Conservation (phyloP, 2,329 filamentous ascomycete species). For the Byssothecium circinans region DNA sequence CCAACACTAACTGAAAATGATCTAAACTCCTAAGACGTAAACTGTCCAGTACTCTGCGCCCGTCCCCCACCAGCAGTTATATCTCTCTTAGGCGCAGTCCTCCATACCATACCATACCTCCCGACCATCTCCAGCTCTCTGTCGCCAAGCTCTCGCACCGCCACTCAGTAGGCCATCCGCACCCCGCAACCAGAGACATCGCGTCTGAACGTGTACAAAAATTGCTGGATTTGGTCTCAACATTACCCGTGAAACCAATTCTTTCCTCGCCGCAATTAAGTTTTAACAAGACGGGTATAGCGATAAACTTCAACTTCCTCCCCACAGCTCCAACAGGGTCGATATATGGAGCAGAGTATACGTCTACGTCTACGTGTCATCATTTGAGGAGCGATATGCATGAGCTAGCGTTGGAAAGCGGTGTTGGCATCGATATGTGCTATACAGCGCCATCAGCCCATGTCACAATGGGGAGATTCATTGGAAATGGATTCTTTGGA, state of each 20-base stretch:
- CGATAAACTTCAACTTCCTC: slow-evolving; percentile 17
- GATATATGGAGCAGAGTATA: neutral
- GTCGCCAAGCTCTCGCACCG: slow-evolving; percentile 18
- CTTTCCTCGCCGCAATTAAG: slow-evolving; percentile 11
- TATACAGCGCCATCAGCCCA: slow-evolving; percentile 18
- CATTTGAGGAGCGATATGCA: slow-evolving; percentile 17
- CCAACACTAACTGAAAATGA: neutral
- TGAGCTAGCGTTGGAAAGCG: slow-evolving; percentile 13
- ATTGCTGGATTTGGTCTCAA: slow-evolving; percentile 11
- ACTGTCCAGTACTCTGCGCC: neutral
- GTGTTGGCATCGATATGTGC: slow-evolving; percentile 16
- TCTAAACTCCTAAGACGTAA: neutral
- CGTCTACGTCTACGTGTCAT: slow-evolving; percentile 19
- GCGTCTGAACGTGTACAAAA: slow-evolving; percentile 8
- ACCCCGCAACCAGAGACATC: slow-evolving; percentile 5
- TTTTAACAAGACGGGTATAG: slow-evolving; percentile 18
- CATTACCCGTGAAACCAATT: slow-evolving; percentile 3
- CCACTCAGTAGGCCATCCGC: slow-evolving; percentile 11
- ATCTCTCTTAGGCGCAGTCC: neutral
- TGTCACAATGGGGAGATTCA: slow-evolving; percentile 12
- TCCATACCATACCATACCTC: slow-evolving; percentile 14
- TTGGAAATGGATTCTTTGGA: slow-evolving; percentile 14
- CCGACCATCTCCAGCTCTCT: slow-evolving; percentile 12
- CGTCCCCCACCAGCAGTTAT: too few species aligned
- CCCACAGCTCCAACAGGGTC: slow-evolving; percentile 3